phyloP scores from a whole-genome alignment of 768 basidiomycete species.

The Xerocomellus dryophilus region DNA sequence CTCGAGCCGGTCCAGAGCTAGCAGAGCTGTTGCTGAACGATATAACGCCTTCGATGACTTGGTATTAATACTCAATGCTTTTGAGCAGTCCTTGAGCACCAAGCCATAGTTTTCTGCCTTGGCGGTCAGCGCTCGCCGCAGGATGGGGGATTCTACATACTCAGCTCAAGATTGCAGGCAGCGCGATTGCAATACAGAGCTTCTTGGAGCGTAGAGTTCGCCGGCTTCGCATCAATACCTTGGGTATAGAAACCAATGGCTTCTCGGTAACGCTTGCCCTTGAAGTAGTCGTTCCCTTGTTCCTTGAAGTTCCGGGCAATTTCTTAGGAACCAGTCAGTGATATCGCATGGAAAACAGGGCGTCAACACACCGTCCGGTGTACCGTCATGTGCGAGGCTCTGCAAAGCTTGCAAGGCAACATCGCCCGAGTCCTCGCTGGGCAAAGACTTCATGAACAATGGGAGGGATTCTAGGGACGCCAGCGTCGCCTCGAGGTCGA shows the following conservation, averaged over 20 bases:
- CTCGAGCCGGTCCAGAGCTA: constrained; percentile 67
- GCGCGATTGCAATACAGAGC: constrained; percentile 86
- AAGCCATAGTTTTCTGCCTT: constrained; percentile 80
- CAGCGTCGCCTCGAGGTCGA: constrained; percentile 36
- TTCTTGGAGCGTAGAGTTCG: constrained; percentile 53
- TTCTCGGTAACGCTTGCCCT: constrained; percentile 81
- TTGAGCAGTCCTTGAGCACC: constrained; percentile 82
- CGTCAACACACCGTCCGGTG: constrained; percentile 78
- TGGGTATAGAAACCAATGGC: constrained; percentile 89
- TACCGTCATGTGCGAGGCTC: constrained; percentile 83
- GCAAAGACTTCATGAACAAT: constrained; percentile 90
- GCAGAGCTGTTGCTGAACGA: constrained; percentile 75
- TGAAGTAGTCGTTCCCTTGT: constrained; percentile 94
- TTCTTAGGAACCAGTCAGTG: constrained; percentile 46
- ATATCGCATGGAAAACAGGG: background rate
- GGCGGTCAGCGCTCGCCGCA: background rate
- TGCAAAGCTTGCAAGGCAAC: constrained; percentile 77
- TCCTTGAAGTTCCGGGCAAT: constrained; percentile 90
- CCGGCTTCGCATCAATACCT: constrained; percentile 81
- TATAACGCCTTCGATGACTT: constrained; percentile 81
- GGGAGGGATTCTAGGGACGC: constrained; percentile 64
- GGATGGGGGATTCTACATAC: constrained; percentile 41
- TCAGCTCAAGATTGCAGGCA: constrained; percentile 86
- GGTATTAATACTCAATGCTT: constrained; percentile 58
- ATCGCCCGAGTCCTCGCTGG: constrained; percentile 61